Conservation (phyloP, 805 yeast genomes). For the Starmerella geochares region DNA sequence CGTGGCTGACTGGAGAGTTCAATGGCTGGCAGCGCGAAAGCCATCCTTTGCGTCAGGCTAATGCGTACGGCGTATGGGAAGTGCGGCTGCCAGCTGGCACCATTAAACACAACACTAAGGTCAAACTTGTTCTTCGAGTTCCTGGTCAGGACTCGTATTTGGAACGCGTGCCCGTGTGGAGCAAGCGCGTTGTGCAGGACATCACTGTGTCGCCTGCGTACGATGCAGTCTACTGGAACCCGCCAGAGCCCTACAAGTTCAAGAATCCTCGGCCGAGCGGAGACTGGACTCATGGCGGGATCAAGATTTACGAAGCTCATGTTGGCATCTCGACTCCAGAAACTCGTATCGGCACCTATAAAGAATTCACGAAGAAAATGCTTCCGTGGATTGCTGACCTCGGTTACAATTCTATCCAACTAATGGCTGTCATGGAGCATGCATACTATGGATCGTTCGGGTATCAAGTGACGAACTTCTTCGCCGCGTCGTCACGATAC, state of each 20-base stretch:
- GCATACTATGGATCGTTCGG: constrained; percentile 98
- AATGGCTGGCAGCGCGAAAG: constrained; percentile 62
- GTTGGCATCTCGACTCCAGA: constrained; percentile 86
- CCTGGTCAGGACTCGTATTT: constrained; percentile 55
- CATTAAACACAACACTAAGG: constrained; percentile 70
- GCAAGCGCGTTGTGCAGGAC: constrained; percentile 63
- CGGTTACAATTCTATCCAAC: constrained; percentile 86
- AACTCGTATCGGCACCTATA: constrained; percentile 72
- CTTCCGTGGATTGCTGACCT: constrained; percentile 75
- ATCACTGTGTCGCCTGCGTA: constrained; percentile 41
- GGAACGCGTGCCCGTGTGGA: constrained; percentile 86
- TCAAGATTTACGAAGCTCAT: constrained; percentile 86
- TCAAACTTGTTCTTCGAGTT: constrained; percentile 51
- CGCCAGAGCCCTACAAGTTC: constrained; percentile 48
- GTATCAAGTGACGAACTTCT: constrained; percentile 89
- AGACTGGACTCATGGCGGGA: constrained; percentile 25
- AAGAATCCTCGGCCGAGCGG: constrained; percentile 59
- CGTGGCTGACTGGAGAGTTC: constrained; percentile 84
- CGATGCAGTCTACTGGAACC: constrained; percentile 93
- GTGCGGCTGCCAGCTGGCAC: constrained; percentile 53
- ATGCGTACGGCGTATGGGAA: constrained; percentile 63
- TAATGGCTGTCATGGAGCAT: constrained; percentile 98
- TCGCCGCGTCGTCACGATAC: constrained; percentile 78
- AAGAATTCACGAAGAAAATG: constrained; percentile 67
- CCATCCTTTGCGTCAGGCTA: constrained; percentile 45